Base-by-base conservation (phyloP, 2,329 filamentous ascomycete species). In the Phaeosphaeriaceae sp. region DNA sequence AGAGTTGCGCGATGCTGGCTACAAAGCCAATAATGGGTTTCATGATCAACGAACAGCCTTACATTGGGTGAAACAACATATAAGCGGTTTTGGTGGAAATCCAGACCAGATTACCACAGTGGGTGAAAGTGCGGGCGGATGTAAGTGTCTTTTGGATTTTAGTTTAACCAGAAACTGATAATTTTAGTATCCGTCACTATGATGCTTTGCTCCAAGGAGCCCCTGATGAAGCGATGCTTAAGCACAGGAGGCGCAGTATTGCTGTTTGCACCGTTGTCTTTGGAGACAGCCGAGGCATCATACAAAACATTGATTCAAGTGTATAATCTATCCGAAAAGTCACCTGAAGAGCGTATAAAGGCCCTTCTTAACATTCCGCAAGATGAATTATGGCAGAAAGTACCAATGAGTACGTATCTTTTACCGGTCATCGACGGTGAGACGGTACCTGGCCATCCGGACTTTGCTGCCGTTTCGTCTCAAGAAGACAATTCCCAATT, bases 41-140 rank as follows among this genome's bases (percentile, higher is more conserved):
- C 66, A 63, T 37, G 70, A 72, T 39, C 74, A 76, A 43, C 60
- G 66, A 4, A 60, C 62, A 4, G 74, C 74, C 6, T 46, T 77
- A 13, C 50, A 58, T 40, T 77, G 74, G 74, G 55, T 76, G 6
- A 62, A 63, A 26, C 60, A 66, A 12, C 61, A 72, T 42, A 74
- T 77, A 34, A 44, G 50, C 15, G 68, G 68, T 0, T 76, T 76
- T 44, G 74, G 74, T 2, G 74, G 74, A 9, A 56, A 76, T 44
- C 56, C 71, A 9, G 61, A 69, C 8, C 66, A 72, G 37, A 63
- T 76, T 8, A 76, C 74, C 0, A 57, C 74, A 6, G 66, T 75
- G n/a, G 80, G 80, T 13, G 75, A 81, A 55, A 79, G 76, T 39
- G 77, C 77, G 5, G 80, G 80, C 26, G 79, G 68, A n/a, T 67